Percentiles rank a stretch among this genome's conserved stretches.
Conservation (phyloP, 495 filamentous ascomycete genomes). For the Penicillium canariense region DNA sequence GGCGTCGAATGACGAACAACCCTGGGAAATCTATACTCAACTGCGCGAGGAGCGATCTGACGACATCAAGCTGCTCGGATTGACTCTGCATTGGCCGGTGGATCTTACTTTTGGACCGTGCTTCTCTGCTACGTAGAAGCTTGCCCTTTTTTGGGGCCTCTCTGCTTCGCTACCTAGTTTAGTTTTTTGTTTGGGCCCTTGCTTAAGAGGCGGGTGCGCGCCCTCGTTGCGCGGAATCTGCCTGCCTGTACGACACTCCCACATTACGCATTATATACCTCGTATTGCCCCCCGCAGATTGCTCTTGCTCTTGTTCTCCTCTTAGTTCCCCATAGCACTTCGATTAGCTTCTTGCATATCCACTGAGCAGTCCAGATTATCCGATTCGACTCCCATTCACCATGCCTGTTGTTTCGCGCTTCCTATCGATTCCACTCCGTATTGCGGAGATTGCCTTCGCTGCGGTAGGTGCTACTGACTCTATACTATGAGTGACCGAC, state of each 20-base stretch:
- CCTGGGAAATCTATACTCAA: neutral
- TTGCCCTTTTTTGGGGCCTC: neutral
- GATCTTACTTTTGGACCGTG: neutral
- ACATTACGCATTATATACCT: constrained; percentile 20
- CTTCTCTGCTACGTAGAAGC: neutral
- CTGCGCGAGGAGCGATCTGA: constrained; percentile 12
- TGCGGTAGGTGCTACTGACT: constrained; percentile 28
- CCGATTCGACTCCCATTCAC: constrained; percentile 8
- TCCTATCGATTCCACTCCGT: constrained; percentile 50
- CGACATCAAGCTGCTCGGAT: constrained; percentile 10
- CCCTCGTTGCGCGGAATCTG: constrained; percentile 14
- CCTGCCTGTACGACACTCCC: constrained; percentile 14
- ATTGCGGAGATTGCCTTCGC: constrained; percentile 43
- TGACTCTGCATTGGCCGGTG: constrained; percentile 6
- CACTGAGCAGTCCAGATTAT: neutral
- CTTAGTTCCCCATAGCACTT: neutral
- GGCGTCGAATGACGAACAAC: constrained; percentile 8
- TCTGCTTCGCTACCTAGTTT: no score
- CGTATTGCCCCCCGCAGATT: constrained; percentile 2
- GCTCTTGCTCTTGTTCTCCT: neutral
- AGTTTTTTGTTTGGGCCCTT: constrained; percentile 21
- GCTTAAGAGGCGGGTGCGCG: constrained; percentile 15
- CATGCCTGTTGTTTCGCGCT: constrained; percentile 51
- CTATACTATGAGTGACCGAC: neutral
- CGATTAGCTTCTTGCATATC: neutral